Conservation (phyloP, 768 basidiomycete genomes). For the Pleurotus cornucopiae region DNA sequence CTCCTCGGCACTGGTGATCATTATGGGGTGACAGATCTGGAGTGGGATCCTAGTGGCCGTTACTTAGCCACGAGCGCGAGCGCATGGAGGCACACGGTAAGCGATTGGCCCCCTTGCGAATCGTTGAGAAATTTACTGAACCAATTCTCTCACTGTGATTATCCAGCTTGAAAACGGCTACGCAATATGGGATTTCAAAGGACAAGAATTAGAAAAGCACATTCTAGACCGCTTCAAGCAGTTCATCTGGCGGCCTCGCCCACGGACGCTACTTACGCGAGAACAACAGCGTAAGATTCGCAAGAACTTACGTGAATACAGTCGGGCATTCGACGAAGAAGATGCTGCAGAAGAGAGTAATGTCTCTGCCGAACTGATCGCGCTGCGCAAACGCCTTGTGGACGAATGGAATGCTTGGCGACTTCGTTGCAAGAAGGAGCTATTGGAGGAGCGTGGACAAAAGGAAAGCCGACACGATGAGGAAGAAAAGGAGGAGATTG, state of each 20-base stretch:
- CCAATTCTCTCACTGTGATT: constrained; percentile 1
- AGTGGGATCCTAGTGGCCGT: constrained; percentile 97
- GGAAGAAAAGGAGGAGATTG: constrained; percentile 80
- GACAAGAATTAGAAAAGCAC: constrained; percentile 88
- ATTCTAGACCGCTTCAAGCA: constrained; percentile 97
- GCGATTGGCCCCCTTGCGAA: constrained; percentile 18
- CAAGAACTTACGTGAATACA: constrained; percentile 88
- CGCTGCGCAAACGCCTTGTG: constrained; percentile 84
- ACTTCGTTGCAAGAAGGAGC: constrained; percentile 58
- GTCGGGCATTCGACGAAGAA: constrained; percentile 91
- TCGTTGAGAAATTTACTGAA: not conserved
- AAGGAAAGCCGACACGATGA: constrained; percentile 28
- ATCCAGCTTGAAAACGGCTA: constrained; percentile 91
- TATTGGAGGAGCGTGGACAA: constrained; percentile 46
- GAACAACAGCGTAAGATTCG: constrained; percentile 86
- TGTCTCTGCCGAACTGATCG: constrained; percentile 90
- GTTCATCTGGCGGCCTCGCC: constrained; percentile 97
- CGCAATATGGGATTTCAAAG: constrained; percentile 96
- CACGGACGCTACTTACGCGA: constrained; percentile 78
- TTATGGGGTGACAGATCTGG: constrained; percentile 95
- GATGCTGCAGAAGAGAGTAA: constrained; percentile 94
- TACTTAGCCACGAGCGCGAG: constrained; percentile 92
- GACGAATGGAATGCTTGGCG: constrained; percentile 99
- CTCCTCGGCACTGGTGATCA: constrained; percentile 86
- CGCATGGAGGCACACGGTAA: constrained; percentile 90